A percentile compares a stretch with the other conserved stretches of the same genome.
These are phyloP conservation scores for Tillandsia fasciculata DNA, from an alignment of 176 grass and related monocot genomes.

Conservation along the genomic window DNA sequence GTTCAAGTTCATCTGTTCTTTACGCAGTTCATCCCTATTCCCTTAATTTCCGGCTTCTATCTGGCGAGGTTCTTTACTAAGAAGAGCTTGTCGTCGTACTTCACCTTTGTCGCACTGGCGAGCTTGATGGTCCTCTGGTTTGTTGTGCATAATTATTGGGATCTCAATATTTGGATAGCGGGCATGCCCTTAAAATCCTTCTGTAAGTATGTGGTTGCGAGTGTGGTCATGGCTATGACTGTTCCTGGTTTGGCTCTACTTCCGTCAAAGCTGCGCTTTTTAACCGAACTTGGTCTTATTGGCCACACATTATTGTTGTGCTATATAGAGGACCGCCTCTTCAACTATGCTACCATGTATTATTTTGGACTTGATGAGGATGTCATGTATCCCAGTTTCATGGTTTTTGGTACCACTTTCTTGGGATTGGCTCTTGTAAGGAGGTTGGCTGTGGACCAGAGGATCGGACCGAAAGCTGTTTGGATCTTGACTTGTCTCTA, in stretches of 20 bases:
- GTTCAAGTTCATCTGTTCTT: constrained; percentile 5
- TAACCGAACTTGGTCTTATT: constrained; percentile 78
- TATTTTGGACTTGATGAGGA: constrained; percentile 96
- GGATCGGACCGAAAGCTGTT: constrained; percentile 72
- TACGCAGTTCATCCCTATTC: constrained; percentile 78
- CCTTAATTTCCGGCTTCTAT: constrained; percentile 87
- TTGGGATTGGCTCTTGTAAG: constrained; percentile 75
- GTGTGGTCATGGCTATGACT: constrained; percentile 72
- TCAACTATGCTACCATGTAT: constrained; percentile 77
- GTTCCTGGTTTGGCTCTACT: constrained; percentile 88
- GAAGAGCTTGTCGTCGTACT: constrained; percentile 97
- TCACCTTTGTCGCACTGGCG: constrained; percentile 78
- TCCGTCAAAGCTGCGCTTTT: constrained; percentile 59
- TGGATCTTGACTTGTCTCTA: constrained; percentile 94
- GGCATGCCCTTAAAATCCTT: constrained; percentile 93
- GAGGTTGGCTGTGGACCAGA: constrained; percentile 67
- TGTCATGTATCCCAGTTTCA: constrained; percentile 90
- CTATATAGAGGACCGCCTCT: constrained; percentile 90
- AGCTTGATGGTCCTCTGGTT: constrained; percentile 98
- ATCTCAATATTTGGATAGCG: constrained; percentile 97
- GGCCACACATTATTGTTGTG: constrained; percentile 77
- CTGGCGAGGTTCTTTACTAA: constrained; percentile 84
- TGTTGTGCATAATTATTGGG: constrained; percentile 96
- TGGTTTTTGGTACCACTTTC: constrained; percentile 78
- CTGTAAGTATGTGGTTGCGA: constrained; percentile 75